phyloP scores from a whole-genome alignment of 176 grass and related monocot genomes.

The Phoenix dactylifera region DNA sequence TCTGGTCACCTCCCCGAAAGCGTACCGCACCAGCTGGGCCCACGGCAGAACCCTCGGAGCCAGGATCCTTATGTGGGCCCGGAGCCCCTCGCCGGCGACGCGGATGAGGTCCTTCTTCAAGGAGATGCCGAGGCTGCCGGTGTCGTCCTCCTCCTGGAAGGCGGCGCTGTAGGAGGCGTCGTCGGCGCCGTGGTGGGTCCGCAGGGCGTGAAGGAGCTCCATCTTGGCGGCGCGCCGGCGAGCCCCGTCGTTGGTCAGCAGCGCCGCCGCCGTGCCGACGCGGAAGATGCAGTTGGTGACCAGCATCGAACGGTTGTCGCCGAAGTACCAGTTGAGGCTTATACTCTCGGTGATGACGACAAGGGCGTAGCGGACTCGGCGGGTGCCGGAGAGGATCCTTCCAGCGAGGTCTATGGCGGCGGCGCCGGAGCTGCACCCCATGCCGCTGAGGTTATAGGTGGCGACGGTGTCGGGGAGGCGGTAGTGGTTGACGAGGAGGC shows the following conservation, averaged over 20 bases:
- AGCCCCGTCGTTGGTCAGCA: conserved; percentile 1
- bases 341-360: conserved; percentile 22
- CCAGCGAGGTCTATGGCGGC: conserved; percentile 18
- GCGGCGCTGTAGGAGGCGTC: conserved; percentile 14
- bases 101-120: conserved; percentile 29
- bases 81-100: conserved; percentile 26
- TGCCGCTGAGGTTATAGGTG: conserved; percentile 23
- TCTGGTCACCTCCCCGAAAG: conserved; percentile 22
- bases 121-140: conserved; percentile 28
- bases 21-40: conserved; percentile 47
- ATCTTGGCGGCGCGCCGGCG: conserved; percentile 5
- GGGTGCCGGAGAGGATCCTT: not conserved
- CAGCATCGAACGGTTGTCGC: conserved; percentile 22
- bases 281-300: conserved; percentile 26
- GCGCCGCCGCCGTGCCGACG: conserved; percentile 21
- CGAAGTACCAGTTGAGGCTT: conserved; percentile 21
- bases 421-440: conserved; percentile 33
- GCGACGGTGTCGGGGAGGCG: conserved; percentile 9
- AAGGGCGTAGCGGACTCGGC: conserved; percentile 4
- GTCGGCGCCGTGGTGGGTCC: conserved; percentile 22
- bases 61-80: conserved; percentile 20
- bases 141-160: conserved; percentile 47
- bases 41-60: conserved; percentile 49
- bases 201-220: conserved; percentile 3
- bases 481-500: conserved; percentile 20